Evolutionary conservation across 2,329 filamentous ascomycete species (phyloP), one percentile per base, ranked within the genome.

Genomic region (Phaeosphaeria sp.): DNA sequence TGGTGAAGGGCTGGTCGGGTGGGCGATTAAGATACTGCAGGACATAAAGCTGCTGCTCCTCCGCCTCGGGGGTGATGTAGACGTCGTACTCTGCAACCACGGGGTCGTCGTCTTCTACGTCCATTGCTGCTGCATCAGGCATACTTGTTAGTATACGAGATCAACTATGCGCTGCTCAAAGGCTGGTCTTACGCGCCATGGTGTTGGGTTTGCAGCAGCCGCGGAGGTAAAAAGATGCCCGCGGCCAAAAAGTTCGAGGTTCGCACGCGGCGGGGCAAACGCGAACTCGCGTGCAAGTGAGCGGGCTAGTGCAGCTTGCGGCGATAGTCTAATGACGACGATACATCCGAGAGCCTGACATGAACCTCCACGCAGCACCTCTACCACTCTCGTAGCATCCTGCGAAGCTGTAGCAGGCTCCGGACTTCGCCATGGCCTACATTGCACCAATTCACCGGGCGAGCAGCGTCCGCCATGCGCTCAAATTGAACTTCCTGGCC

Each of bases 371-470:
- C 41, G 15, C 18, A 36, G 20, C 15, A 46, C n/a, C 43, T 44
- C 53, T 41, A 30, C 18, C 13, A n/a, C 44, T 44, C 22, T 27
- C 21, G 23, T n/a, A 17, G 15, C 18, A 39, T 33, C 47, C 50
- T 22, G 36, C 27, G 52, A 50, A 60, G 65, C 69, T 65, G 61
- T 55, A 62, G 54, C 48, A 10, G 10, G 36, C 7, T 41, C 27
- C 9, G 23, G 11, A 30, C 36, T 47, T 36, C 62, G 72, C 41
- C 58, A 99, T 99, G 95, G 91, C 95, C 52, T 99, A 98, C 77
- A 83, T 99, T 71, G 93, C 92, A 60, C 93, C 95, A 41, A 95
- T 99, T 56, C 95, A 99, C 78, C 86, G 89, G 69, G 90, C 95
- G 22, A 97, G 92, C 76, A 96, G 92, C 81, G 89, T 97, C 63